These are phyloP conservation scores for Taiozyma sp. DNA, from an alignment of 1,139 yeast genomes.

Conservation along the genomic window DNA sequence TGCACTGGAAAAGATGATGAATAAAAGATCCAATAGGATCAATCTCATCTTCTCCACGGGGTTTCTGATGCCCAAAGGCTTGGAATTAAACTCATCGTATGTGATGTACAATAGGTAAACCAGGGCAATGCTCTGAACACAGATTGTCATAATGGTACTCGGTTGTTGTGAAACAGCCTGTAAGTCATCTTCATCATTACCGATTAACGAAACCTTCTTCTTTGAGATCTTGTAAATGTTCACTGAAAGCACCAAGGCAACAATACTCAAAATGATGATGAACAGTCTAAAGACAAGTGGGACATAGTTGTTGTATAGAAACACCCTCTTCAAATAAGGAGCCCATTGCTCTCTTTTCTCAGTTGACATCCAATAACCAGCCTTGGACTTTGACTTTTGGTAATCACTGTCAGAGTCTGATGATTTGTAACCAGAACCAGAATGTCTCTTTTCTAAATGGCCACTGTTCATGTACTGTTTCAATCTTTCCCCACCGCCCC, in stretches of 20 bases:
- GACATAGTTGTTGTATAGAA: slow-evolving; percentile 72
- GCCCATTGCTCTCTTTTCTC: slow-evolving; percentile 60
- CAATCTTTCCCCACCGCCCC: slow-evolving; percentile 71
- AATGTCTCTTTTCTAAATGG: slow-evolving; percentile 15
- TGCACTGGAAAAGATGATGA: slow-evolving; percentile 91
- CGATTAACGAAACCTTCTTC: slow-evolving; percentile 12
- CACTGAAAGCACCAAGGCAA: slow-evolving; percentile 67
- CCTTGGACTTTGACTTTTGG: slow-evolving; percentile 44
- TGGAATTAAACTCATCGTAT: slow-evolving; percentile 85
- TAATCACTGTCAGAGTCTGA: slow-evolving; percentile 19
- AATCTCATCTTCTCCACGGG: slow-evolving; percentile 79
- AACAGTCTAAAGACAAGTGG: slow-evolving; percentile 72
- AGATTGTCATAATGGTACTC: slow-evolving; percentile 87
- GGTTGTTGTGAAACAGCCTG: slow-evolving; percentile 63
- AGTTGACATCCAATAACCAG: slow-evolving; percentile 64
- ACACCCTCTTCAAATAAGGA: slow-evolving; percentile 52
- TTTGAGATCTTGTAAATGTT: slow-evolving; percentile 50
- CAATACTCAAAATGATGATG: slow-evolving; percentile 53
- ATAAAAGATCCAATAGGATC: slow-evolving; percentile 70
- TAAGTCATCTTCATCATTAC: slow-evolving; percentile 16
- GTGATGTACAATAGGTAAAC: slow-evolving; percentile 77
- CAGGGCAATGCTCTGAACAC: slow-evolving; percentile 75
- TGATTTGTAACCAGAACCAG: slow-evolving; percentile 1
- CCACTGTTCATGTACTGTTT: slow-evolving; percentile 42
- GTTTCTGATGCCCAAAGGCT: slow-evolving; percentile 83